Evolutionary conservation across 345 rosid species (phyloP), one percentile per base, ranked within the genome.

Genomic region (Stellera chamaejasme): DNA sequence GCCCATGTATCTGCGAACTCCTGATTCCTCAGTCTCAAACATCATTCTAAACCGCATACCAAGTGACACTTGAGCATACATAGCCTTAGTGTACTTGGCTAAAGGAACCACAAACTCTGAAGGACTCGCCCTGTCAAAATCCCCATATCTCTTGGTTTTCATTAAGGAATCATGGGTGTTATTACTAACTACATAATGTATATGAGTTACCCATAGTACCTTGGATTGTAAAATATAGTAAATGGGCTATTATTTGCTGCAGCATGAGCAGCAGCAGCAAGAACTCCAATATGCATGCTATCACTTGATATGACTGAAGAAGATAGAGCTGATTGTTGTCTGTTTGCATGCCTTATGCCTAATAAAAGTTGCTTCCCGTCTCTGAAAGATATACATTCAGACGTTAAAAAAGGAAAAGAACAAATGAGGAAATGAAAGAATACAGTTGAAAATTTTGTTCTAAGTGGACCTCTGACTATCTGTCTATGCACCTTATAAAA

Each of bases 231-330:
- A 61, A 93, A 93, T 59, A 93, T 75, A 48, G 86, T 87, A 63
- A 93, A 93, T 4, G 96, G 97, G 56, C 97, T 93, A 66, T 75
- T 80, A 59, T 93, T 93, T 27, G 96, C 90, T 41, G 92, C 95
- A 10, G 99, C 99, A 76, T 93, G 99, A 74, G 99, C 97, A 27
- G 97, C 99, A 55, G 97, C 99, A 54, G 97, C 99, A 65, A 93
- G 99, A 66, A 93, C 82, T 54, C 99, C 99, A 11, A 93, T 93
- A 59, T 93, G 99, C 99, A 93, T 93, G 73, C 99, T 93, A 55
- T 93, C 99, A 52, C 99, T 93, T 44, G 97, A 87, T 73, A 93
- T 80, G 57, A 93, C 94, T 39, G 97, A 93, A 5, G 99, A 93
- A 39, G 99, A 84, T 43, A 93, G 87, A 16, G 98, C 82, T 16